These are phyloP conservation scores for Acacia confusa DNA, from an alignment of 306 rosid genomes.

Conservation along the genomic window DNA sequence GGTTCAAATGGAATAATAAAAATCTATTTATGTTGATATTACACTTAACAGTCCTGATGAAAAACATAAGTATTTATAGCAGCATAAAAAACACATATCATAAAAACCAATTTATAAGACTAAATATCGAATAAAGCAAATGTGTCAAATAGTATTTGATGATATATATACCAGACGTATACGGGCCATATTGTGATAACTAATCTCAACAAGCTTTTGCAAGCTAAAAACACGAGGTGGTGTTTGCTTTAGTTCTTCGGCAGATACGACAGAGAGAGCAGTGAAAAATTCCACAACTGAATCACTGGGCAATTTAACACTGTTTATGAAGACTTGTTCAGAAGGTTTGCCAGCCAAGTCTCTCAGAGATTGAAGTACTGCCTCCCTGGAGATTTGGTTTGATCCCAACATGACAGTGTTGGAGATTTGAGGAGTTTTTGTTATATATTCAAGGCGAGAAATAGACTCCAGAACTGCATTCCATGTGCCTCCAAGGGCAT, in stretches of 20 bases:
- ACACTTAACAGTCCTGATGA: not conserved
- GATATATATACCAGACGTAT: conserved; percentile 78
- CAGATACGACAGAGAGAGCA: conserved; percentile 97
- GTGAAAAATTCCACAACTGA: conserved; percentile 93
- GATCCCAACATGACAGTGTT: conserved; percentile 89
- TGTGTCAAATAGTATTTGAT: conserved; percentile 20
- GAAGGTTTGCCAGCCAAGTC: conserved; percentile 97
- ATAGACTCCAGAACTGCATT: conserved; percentile 97
- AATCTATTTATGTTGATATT: not conserved
- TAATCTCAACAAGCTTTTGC: conserved; percentile 98
- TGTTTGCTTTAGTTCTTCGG: conserved; percentile 92
- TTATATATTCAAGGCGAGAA: conserved; percentile 89
- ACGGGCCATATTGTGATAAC: conserved; percentile 98
- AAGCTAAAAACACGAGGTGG: conserved; percentile 99
- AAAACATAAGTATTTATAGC: conserved; percentile 3
- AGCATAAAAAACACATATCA: conserved; percentile 2
- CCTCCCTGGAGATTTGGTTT: conserved; percentile 93
- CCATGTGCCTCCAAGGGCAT: conserved; percentile 95
- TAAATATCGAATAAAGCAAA: conserved; percentile 25
- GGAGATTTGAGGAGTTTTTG: conserved; percentile 79
- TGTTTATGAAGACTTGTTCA: conserved; percentile 91
- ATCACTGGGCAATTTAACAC: conserved; percentile 93
- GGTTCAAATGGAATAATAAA: not conserved
- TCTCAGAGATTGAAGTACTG: conserved; percentile 84
- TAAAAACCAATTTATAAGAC: conserved; percentile 19